phyloP scores from a whole-genome alignment of 345 rosid genomes.

The Eucalyptus pauciflora region DNA sequence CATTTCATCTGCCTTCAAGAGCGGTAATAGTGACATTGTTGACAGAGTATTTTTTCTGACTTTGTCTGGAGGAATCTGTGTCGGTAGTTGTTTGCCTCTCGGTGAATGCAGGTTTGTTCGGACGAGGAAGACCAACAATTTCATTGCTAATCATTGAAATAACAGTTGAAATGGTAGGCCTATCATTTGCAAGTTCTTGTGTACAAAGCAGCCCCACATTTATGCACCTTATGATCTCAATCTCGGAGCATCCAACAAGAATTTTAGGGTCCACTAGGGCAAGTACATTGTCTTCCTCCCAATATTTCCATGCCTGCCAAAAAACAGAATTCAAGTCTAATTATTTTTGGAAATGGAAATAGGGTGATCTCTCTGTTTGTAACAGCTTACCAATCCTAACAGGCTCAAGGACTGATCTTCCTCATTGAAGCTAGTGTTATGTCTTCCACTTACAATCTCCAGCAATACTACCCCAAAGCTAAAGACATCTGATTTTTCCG shows the following conservation, averaged over 20 bases:
- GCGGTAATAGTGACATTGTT: neutral
- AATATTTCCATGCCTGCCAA: constrained; percentile 7
- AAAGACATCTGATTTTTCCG: constrained; percentile 28
- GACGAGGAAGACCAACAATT: neutral
- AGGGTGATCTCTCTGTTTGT: neutral
- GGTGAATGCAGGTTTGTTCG: constrained; percentile 1
- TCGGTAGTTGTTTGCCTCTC: neutral
- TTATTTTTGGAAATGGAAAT: neutral
- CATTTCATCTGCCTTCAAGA: neutral
- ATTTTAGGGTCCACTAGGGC: neutral
- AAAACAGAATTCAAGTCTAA: neutral
- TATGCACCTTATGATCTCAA: neutral
- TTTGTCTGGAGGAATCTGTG: neutral
- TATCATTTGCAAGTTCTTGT: constrained; percentile 13
- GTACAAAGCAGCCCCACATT: neutral
- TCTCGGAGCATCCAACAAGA: neutral
- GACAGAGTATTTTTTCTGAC: neutral
- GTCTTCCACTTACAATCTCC: constrained; percentile 33
- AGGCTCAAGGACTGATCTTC: constrained; percentile 8
- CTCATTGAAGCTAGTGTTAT: constrained; percentile 13
- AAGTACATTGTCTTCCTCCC: constrained; percentile 1
- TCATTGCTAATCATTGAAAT: constrained; percentile 13
- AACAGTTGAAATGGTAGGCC: constrained; percentile 6
- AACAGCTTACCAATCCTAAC: constrained; percentile 14
- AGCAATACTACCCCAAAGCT: constrained; percentile 31